Evolutionary conservation across 2,329 filamentous ascomycete genomes (phyloP), one percentile per base, ranked within the genome.

Genomic region (Colletotrichum tamarilloi): DNA sequence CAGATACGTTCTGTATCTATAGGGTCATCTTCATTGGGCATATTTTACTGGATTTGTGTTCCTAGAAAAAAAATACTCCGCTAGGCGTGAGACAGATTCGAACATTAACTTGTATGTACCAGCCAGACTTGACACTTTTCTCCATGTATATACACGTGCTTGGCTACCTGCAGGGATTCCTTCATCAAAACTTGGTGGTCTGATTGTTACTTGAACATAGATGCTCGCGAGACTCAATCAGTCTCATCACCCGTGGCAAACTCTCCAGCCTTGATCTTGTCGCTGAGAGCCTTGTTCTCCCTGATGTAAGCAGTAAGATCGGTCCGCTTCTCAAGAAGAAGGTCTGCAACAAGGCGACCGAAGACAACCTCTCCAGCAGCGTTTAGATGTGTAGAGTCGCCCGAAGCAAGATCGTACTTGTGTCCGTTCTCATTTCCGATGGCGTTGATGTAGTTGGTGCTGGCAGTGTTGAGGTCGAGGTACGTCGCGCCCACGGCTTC

Each of bases 361-460:
- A 92, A 92, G 0, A 92, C 88, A 1, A 85, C 81, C 32, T 84
- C 85, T 0, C 90, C 90, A 70, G 83, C 81, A 2, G 78, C 77
- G 77, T 90, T 91, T 35, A 92, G 76, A 80, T 92, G 90, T 1
- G 90, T 92, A 59, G 82, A 80, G 76, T 92, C 91, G 4, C 78
- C 80, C 2, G 81, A 74, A 24, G 76, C 75, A 28, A 84, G 77
- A 72, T 90, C 87, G 58, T 90, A 90, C 53, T 77, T 81, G 38
- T 83, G 81, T 0, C 86, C 84, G 6, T 85, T 84, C 0, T 78
- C 75, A 42, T 84, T 80, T 0, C 89, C 88, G 64, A 91, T 88
- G 0, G 83, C 83, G 67, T 90, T 86, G 26, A 90, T 79, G 70
- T 90, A 91, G 42, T 82, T 77, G 4, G 84, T 82, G 59, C 86